These are phyloP conservation scores for Boletus vermiculosoides DNA, from an alignment of 768 basidiomycete species.

Conservation along the genomic window DNA sequence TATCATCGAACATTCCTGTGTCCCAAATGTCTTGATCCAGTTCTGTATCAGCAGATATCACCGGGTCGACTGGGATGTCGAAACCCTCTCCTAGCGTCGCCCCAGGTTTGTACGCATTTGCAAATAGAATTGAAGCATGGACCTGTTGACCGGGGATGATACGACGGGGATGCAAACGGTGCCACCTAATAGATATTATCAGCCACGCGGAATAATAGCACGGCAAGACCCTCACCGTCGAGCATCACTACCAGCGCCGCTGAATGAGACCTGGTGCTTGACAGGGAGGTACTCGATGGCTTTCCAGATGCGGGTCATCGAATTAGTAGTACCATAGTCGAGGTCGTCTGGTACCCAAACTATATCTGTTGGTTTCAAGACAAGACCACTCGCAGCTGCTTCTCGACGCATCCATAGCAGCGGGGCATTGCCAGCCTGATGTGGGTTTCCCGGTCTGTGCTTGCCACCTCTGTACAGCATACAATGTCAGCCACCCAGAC, in stretches of 20 bases:
- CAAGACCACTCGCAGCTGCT: no score
- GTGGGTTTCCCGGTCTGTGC: slow-evolving; percentile 18
- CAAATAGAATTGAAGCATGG: no score
- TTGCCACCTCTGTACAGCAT: slow-evolving; percentile 13
- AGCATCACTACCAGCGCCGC: no score
- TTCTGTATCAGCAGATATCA: neutral
- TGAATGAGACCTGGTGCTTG: no score
- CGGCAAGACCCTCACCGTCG: no score
- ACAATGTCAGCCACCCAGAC: neutral
- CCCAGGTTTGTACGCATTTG: no score
- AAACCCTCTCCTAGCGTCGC: no score
- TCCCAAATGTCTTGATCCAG: slow-evolving; percentile 8
- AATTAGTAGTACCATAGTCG: slow-evolving; percentile 14
- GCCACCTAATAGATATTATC: no score
- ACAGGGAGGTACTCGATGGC: neutral
- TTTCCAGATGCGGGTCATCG: slow-evolving; percentile 7
- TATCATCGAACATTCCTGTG: slow-evolving; percentile 8
- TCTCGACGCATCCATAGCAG: slow-evolving; percentile 23
- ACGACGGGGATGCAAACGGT: no score
- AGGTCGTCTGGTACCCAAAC: neutral
- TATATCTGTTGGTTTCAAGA: no score
- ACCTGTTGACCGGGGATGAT: no score
- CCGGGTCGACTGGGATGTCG: neutral
- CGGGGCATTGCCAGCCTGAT: slow-evolving; percentile 25
- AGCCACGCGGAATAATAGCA: no score